These are phyloP conservation scores for Zygoascus meyerae DNA, from an alignment of 1,139 yeast species.

Conservation along the genomic window DNA sequence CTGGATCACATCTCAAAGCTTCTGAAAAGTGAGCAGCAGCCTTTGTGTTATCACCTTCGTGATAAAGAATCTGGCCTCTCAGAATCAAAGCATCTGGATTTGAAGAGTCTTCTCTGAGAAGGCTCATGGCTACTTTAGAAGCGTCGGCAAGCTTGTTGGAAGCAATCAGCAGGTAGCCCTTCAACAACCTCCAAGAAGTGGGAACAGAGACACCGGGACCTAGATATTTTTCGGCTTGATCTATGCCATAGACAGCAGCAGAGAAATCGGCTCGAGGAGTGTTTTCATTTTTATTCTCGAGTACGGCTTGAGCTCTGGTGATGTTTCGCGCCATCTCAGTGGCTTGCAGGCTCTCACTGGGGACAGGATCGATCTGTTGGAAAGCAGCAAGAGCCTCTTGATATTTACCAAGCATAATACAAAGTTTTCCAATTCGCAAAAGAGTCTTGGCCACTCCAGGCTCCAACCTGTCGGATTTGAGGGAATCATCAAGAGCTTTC, in stretches of 20 bases:
- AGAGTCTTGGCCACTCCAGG: conserved; percentile 34
- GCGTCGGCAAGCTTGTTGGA: conserved; percentile 36
- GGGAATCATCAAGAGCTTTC: conserved; percentile 51
- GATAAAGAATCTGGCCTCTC: conserved; percentile 36
- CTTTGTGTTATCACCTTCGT: conserved; percentile 36
- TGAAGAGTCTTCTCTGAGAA: conserved; percentile 33
- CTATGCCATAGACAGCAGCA: conserved; percentile 22
- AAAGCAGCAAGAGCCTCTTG: conserved; percentile 32
- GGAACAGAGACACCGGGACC: conserved; percentile 35
- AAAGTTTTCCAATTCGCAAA: conserved; percentile 34
- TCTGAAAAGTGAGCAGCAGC: conserved; percentile 37
- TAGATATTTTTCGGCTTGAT: conserved; percentile 35
- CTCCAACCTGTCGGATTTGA: conserved; percentile 31
- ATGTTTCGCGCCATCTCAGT: conserved; percentile 35
- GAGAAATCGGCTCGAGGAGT: conserved; percentile 14
- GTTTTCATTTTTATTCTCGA: conserved; percentile 17
- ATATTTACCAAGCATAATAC: conserved; percentile 33
- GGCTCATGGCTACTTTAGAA: conserved; percentile 32
- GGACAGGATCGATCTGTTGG: conserved; percentile 21
- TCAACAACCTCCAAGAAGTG: conserved; percentile 32
- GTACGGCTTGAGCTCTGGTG: conserved; percentile 29
- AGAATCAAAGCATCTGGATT: conserved; percentile 38
- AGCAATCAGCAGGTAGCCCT: conserved; percentile 30
- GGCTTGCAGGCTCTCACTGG: conserved; percentile 32
- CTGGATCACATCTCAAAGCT: conserved; percentile 41